Percentiles rank a stretch among this genome's conserved stretches.
Conservation (phyloP, 108 stramenopile genomes). For the Schizochytrium sp. region DNA sequence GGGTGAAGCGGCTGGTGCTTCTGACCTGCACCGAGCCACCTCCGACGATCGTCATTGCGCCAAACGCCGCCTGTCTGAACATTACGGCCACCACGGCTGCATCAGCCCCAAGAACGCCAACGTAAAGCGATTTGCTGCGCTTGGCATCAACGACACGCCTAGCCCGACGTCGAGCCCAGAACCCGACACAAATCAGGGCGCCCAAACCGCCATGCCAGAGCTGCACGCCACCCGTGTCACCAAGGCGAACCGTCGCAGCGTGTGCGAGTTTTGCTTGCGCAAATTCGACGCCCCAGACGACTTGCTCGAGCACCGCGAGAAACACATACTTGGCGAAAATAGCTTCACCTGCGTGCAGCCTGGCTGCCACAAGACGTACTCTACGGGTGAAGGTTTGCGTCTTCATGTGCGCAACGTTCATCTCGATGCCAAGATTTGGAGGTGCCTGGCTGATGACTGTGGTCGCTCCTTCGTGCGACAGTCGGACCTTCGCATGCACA, state of each 20-base stretch:
- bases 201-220: not conserved
- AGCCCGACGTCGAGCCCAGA: not conserved
- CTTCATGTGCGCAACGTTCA: constrained; percentile 13
- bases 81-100: not conserved
- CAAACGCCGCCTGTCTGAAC: not conserved
- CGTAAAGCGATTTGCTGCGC: not conserved
- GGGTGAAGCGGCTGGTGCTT: not conserved
- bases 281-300: not conserved
- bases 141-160: not conserved
- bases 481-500: constrained; percentile 15
- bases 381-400: not conserved
- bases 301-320: not conserved
- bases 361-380: not conserved
- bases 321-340: not conserved
- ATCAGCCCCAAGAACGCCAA: not conserved
- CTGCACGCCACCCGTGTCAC: not conserved
- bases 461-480: constrained; percentile 2
- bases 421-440: not conserved
- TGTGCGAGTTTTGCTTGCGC: constrained; percentile 6
- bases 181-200: not conserved
- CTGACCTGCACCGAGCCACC: not conserved
- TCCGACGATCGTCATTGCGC: not conserved
- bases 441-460: not conserved
- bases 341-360: not conserved
- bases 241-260: not conserved